phyloP scores from a whole-genome alignment of 257 asterid genomes.

The Hygrophila difformis region DNA sequence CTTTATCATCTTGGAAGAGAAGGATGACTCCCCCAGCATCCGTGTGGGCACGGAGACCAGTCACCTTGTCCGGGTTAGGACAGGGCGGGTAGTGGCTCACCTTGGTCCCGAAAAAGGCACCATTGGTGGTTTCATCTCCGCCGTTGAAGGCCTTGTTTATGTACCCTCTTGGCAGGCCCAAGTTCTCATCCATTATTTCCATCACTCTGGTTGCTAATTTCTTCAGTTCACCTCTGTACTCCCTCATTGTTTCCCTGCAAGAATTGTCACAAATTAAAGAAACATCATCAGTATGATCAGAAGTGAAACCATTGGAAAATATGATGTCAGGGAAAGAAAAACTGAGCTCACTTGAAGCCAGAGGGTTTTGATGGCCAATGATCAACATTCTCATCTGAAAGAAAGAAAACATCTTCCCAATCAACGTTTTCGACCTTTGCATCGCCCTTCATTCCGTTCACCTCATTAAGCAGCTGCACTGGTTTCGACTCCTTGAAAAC shows the following conservation, averaged over 20 bases:
- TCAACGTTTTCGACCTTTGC: constrained; percentile 47
- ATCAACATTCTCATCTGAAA: constrained; percentile 45
- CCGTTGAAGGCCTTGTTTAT: constrained; percentile 59
- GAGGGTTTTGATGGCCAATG: constrained; percentile 54
- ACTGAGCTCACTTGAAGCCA: constrained; percentile 42
- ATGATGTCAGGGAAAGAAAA: too few relatives aligned
- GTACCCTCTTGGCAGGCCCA: constrained; percentile 57
- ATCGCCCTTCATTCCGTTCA: constrained; percentile 28
- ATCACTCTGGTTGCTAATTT: constrained; percentile 44
- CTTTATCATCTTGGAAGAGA: constrained; percentile 72
- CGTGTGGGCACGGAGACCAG: constrained; percentile 84
- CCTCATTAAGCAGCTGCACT: not conserved
- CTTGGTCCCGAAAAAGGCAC: constrained; percentile 79
- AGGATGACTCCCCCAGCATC: constrained; percentile 85
- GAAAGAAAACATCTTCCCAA: constrained; percentile 88
- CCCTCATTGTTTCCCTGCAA: constrained; percentile 62
- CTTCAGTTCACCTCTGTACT: constrained; percentile 53
- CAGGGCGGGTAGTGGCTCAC: constrained; percentile 92
- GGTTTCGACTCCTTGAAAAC: too few relatives aligned
- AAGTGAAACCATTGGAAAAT: too few relatives aligned
- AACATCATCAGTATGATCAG: too few relatives aligned
- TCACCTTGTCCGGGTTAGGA: constrained; percentile 54
- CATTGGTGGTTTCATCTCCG: constrained; percentile 23
- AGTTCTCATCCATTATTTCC: constrained; percentile 74
- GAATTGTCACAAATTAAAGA: too few relatives aligned